These are phyloP conservation scores for Aspergillus phoenicis DNA, from an alignment of 2,329 filamentous ascomycete species.

Conservation along the genomic window DNA sequence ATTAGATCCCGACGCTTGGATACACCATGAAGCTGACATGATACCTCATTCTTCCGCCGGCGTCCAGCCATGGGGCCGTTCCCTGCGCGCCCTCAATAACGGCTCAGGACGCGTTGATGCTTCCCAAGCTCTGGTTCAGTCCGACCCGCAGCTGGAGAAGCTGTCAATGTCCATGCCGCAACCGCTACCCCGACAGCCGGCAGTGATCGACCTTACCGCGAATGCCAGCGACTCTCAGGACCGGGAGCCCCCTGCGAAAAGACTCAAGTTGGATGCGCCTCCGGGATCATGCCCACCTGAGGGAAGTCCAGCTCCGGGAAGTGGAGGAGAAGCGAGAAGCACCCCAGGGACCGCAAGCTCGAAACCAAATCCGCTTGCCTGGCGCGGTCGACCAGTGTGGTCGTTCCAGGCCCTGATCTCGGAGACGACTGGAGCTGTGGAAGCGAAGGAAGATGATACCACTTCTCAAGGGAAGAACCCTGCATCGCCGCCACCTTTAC, in stretches of 20 bases:
- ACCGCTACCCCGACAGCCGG: constrained; percentile 30
- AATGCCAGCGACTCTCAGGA: constrained; percentile 35
- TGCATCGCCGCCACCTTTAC: constrained; percentile 41
- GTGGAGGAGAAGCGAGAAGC: constrained; percentile 33
- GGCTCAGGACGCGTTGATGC: constrained; percentile 31
- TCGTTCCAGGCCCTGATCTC: constrained; percentile 43
- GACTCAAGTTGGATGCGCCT: constrained; percentile 39
- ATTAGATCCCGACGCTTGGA: constrained; percentile 27
- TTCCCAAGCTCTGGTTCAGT: constrained; percentile 25
- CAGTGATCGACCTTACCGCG: constrained; percentile 42
- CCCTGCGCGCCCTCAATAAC: constrained; percentile 36
- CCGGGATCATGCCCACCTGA: constrained; percentile 24
- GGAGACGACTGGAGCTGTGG: constrained; percentile 33
- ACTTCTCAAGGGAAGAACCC: constrained; percentile 28
- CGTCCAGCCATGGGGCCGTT: constrained; percentile 43
- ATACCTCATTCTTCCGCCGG: constrained; percentile 45
- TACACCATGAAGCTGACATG: constrained; percentile 45
- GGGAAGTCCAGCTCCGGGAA: constrained; percentile 24
- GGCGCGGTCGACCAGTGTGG: constrained; percentile 43
- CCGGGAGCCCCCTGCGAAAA: constrained; percentile 40
- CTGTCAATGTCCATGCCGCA: constrained; percentile 29
- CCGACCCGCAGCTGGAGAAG: constrained; percentile 30
- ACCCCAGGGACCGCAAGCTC: constrained; percentile 29
- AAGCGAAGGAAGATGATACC: constrained; percentile 26
- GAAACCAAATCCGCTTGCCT: constrained; percentile 33